Conservation (phyloP, 2,329 filamentous ascomycete species). For the Trichophyton simii region DNA sequence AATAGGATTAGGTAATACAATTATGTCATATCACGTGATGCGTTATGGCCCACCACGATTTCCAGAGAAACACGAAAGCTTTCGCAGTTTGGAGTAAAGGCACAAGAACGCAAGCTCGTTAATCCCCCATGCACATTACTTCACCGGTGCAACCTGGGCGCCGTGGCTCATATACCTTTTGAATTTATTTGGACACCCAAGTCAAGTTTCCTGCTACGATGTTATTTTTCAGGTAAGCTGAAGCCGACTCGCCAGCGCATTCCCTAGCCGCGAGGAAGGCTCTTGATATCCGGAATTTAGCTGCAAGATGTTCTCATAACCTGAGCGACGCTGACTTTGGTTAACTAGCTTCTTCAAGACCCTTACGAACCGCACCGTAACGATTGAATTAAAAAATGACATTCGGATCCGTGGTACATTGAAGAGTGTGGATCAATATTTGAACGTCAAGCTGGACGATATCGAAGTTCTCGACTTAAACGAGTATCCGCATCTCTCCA, state of each 20-base stretch:
- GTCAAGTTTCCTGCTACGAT: constrained; percentile 20
- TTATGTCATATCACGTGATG: neutral
- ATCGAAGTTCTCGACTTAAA: constrained; percentile 85
- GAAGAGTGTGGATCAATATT: constrained; percentile 96
- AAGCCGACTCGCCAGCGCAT: constrained; percentile 1
- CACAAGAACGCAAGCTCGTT: neutral
- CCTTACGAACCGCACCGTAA: constrained; percentile 92
- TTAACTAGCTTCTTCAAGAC: constrained; percentile 84
- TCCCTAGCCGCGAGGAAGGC: neutral
- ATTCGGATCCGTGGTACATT: constrained; percentile 90
- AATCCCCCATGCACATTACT: neutral
- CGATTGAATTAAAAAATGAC: constrained; percentile 98
- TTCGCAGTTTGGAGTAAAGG: neutral
- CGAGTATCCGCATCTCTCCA: constrained; percentile 82
- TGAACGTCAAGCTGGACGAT: constrained; percentile 98
- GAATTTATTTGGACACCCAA: no score
- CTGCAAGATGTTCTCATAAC: neutral
- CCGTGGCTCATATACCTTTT: neutral
- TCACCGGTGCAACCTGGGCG: neutral
- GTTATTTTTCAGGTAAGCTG: constrained; percentile 42
- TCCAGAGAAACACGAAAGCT: neutral
- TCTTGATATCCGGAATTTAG: neutral
- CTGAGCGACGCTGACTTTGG: neutral
- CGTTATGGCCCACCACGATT: neutral
- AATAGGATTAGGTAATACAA: no score